Conservation (phyloP, 345 rosid genomes). For the Luvunga scandens region DNA sequence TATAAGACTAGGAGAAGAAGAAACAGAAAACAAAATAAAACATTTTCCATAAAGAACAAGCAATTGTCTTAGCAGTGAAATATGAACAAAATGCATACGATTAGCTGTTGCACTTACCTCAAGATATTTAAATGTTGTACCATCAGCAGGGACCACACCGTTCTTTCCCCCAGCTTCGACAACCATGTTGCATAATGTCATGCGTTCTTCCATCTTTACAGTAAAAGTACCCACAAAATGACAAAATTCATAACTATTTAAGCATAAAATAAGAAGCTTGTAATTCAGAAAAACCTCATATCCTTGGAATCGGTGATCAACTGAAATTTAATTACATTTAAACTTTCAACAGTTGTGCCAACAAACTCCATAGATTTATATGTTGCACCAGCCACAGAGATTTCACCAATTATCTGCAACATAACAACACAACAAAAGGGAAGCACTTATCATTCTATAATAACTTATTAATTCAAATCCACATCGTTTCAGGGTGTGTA, state of each 20-base stretch:
- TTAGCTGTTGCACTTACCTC: slow-evolving; percentile 45
- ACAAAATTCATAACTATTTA: neutral
- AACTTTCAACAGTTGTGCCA: slow-evolving; percentile 84
- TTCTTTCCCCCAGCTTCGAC: slow-evolving; percentile 99
- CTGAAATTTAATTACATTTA: slow-evolving; percentile 52
- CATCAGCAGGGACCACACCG: slow-evolving; percentile 91
- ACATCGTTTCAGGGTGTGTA: neutral
- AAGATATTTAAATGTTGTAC: slow-evolving; percentile 82
- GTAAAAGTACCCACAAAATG: slow-evolving; percentile 11
- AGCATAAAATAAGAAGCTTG: neutral
- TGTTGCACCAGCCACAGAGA: slow-evolving; percentile 96
- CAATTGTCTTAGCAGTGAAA: neutral
- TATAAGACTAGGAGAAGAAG: neutral
- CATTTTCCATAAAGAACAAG: neutral
- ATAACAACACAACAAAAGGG: neutral
- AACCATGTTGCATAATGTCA: slow-evolving; percentile 98
- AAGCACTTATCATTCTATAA: neutral
- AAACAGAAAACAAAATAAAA: neutral
- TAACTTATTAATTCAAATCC: neutral
- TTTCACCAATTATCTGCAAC: slow-evolving; percentile 91
- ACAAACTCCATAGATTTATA: slow-evolving; percentile 96
- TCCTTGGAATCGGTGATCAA: neutral
- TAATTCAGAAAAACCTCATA: neutral
- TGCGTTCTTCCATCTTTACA: slow-evolving; percentile 94
- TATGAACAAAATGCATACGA: neutral